phyloP scores from a whole-genome alignment of 768 basidiomycete genomes.

The Leccinum boreale region DNA sequence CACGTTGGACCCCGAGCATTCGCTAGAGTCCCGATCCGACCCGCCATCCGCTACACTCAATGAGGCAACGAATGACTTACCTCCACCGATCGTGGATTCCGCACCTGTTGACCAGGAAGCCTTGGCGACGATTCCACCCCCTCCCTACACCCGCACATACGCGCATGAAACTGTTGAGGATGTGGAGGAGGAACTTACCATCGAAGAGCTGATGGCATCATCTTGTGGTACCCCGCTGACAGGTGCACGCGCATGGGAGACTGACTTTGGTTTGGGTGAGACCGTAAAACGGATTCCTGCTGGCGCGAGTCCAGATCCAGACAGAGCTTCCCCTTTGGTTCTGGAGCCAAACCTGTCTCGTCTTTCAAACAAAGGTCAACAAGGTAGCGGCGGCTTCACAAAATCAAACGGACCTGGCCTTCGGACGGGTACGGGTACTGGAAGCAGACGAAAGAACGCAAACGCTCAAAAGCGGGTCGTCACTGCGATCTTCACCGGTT shows the following conservation, averaged over 20 bases:
- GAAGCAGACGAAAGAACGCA: constrained; percentile 6
- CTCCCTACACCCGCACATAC: constrained; percentile 10
- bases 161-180: not conserved
- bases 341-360: not conserved
- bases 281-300: constrained; percentile 29
- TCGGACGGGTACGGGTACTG: not conserved
- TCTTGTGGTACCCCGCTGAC: constrained; percentile 18
- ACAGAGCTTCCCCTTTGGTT: not conserved
- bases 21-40: not conserved
- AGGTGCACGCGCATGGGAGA: constrained; percentile 33
- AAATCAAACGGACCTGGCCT: not conserved
- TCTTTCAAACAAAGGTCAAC: constrained; percentile 1
- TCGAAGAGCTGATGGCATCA: constrained; percentile 28
- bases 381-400: not conserved
- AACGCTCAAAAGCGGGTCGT: constrained; percentile 20
- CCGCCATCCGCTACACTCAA: not conserved
- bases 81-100: not conserved
- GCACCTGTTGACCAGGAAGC: not conserved
- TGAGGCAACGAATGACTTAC: not conserved
- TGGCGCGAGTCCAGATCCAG: not conserved
- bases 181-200: constrained; percentile 24
- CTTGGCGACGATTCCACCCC: constrained; percentile 11
- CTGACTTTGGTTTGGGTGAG: constrained; percentile 26
- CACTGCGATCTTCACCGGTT: constrained; percentile 31
- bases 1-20: not conserved